Conservation (phyloP, 495 filamentous ascomycete species). For the Tricharina praecox region DNA sequence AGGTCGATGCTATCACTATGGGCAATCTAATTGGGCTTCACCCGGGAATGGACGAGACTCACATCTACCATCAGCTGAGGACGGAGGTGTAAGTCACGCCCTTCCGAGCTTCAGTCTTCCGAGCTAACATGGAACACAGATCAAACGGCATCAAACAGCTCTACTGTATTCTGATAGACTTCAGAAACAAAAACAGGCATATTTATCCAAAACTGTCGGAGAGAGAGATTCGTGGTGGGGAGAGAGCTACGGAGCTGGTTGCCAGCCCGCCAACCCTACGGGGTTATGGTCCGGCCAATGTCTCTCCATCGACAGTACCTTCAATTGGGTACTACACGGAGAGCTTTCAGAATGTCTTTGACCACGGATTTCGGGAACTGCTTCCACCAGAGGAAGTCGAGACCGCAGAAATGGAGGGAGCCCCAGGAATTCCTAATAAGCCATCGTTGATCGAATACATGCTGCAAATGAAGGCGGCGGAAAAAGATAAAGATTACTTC, state of each 20-base stretch:
- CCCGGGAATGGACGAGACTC: not conserved
- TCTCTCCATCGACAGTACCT: not conserved
- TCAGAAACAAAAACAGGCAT: constrained; percentile 65
- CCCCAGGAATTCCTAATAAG: too few species aligned
- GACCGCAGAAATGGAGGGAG: too few species aligned
- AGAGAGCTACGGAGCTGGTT: not conserved
- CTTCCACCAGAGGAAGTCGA: too few species aligned
- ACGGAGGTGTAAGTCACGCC: not conserved
- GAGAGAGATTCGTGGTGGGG: not conserved
- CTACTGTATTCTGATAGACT: constrained; percentile 65
- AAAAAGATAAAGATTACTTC: too few species aligned
- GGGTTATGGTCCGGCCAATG: not conserved
- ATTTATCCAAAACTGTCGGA: constrained; percentile 38
- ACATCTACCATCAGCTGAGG: not conserved
- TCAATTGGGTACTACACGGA: not conserved
- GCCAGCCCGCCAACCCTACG: not conserved
- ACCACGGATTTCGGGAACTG: too few species aligned
- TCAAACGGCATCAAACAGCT: constrained; percentile 80
- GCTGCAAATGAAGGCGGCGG: too few species aligned
- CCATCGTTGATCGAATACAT: too few species aligned
- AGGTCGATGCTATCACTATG: not conserved
- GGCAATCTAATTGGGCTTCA: not conserved
- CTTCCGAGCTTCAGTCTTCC: not conserved
- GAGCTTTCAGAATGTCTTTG: not conserved
- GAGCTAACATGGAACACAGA: constrained; percentile 29